Base-by-base conservation (phyloP, 768 basidiomycete genomes). In the Terana coerulea region DNA sequence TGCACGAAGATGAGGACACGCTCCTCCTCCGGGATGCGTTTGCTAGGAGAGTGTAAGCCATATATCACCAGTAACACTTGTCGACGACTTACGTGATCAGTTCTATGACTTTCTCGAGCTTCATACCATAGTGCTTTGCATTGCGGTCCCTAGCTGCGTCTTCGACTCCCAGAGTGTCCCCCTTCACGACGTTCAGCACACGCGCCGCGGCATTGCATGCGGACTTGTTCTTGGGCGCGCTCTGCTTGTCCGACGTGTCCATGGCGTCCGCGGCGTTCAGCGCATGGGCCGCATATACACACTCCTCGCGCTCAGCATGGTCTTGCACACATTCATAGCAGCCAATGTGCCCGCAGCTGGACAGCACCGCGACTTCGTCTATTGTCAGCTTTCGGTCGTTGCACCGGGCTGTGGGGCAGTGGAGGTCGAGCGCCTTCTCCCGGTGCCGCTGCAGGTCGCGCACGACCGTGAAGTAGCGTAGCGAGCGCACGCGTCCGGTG, bases 1-100 rank as follows among this genome's bases (percentile, higher is more conserved):
- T 98, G 95, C n/a, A 95, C 89, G 69, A 98, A 98, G 55, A 98
- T 80, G 37, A 98, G 79, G 15, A 94, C 80, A 7, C 91, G 84
- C 60, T 97, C 91, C 19, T 84, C 73, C 57, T 81, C 80, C 9
- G 86, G 82, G 41, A 93, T 77, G 35, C 73, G 70, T 51, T 80
- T 79, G 63, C 88, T 91, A 61, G 21, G 45, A 49, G 53, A 36
- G 12, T 8, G n/a, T 37, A 15, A 26, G 44, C 28, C 40, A 8
- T 10, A 37, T 34, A 15, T 39, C 10, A 30, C 0, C n/a, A 45
- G 15, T 3, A n/a, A 40, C n/a, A 49, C 24, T 68, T 76, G 12
- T 48, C n/a, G 51, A 26, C 14, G 4, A 66, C 73, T 46, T 64
- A 91, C 91, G 81, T 84, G 69, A 93, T 84, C 59, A 91, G 67